Evolutionary conservation across 2,329 filamentous ascomycete genomes (phyloP).

Genomic region (Paracorniculantispora psalliotae): DNA sequence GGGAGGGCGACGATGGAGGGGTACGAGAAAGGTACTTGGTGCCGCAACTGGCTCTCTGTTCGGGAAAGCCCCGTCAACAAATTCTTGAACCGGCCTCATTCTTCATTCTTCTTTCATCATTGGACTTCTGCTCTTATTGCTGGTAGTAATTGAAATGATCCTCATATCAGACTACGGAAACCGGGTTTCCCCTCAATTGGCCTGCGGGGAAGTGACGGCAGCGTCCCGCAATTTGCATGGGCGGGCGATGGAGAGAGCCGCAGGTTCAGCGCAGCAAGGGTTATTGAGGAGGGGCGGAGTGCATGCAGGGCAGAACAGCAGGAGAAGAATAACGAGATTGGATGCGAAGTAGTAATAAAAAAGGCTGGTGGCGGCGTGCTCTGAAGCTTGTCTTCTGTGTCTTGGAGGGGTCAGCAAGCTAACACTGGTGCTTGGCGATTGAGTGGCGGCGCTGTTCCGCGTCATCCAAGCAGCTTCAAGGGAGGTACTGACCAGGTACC

Average conservation of each 20-base stretch:
- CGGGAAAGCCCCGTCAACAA: no score
- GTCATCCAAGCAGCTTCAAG: background rate
- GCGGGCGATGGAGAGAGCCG: background rate
- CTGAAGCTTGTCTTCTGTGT: background rate
- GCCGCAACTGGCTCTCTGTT: no score
- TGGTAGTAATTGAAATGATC: no score
- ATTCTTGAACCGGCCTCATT: no score
- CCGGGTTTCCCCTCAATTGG: background rate
- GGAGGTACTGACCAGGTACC: background rate
- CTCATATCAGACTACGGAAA: background rate
- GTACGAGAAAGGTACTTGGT: no score
- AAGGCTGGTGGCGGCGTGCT: background rate
- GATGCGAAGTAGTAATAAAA: background rate
- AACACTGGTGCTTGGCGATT: background rate
- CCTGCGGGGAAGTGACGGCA: background rate
- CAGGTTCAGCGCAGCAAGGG: constrained; percentile 1
- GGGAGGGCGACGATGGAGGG: no score
- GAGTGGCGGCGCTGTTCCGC: background rate
- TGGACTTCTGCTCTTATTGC: no score
- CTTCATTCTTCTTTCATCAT: no score
- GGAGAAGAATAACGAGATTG: background rate
- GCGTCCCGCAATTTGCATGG: background rate
- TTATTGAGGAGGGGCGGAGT: background rate
- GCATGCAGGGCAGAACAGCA: background rate
- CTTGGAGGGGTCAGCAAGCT: background rate